Evolutionary conservation across 371 early-diverging fungal genomes (phyloP).

Genomic region (Umbelopsis sp.): DNA sequence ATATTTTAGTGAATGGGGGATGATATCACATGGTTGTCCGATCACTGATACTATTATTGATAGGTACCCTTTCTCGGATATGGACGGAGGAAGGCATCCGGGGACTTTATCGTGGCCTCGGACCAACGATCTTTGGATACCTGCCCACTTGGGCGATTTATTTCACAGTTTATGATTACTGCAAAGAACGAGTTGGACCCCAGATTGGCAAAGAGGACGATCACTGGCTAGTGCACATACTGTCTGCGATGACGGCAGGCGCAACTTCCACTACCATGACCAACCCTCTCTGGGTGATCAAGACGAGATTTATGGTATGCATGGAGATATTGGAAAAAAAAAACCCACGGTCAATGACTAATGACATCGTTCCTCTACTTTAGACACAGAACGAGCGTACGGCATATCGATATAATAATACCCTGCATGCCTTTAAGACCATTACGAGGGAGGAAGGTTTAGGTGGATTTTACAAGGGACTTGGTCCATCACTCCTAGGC

Average conservation of each 20-base stretch:
- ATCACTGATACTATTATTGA: background rate
- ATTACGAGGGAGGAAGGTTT: slow-evolving; percentile 75
- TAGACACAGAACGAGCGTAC: slow-evolving; percentile 75
- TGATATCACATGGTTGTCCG: slow-evolving; percentile 6
- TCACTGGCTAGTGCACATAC: slow-evolving; percentile 75
- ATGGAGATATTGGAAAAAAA: background rate
- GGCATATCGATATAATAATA: slow-evolving; percentile 73
- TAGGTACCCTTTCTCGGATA: slow-evolving; percentile 75
- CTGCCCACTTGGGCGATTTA: slow-evolving; percentile 93
- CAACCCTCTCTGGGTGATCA: slow-evolving; percentile 94
- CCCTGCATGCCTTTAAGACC: slow-evolving; percentile 70
- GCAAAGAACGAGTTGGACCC: slow-evolving; percentile 45
- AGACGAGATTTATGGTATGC: slow-evolving; percentile 87
- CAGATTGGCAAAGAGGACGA: slow-evolving; percentile 40
- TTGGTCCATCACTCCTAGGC: slow-evolving; percentile 89
- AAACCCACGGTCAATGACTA: slow-evolving; percentile 3
- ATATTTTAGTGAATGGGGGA: background rate
- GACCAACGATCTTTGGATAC: slow-evolving; percentile 88
- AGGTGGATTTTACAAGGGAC: slow-evolving; percentile 86
- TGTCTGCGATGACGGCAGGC: slow-evolving; percentile 88
- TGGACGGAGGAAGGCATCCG: slow-evolving; percentile 84
- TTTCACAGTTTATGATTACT: slow-evolving; percentile 78
- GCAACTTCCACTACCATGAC: slow-evolving; percentile 77
- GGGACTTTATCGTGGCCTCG: slow-evolving; percentile 90
- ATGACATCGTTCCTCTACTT: slow-evolving; percentile 1